These are phyloP conservation scores for Stachybotrys chlorohalonatus DNA, from an alignment of 2,329 filamentous ascomycete species.

Conservation along the genomic window DNA sequence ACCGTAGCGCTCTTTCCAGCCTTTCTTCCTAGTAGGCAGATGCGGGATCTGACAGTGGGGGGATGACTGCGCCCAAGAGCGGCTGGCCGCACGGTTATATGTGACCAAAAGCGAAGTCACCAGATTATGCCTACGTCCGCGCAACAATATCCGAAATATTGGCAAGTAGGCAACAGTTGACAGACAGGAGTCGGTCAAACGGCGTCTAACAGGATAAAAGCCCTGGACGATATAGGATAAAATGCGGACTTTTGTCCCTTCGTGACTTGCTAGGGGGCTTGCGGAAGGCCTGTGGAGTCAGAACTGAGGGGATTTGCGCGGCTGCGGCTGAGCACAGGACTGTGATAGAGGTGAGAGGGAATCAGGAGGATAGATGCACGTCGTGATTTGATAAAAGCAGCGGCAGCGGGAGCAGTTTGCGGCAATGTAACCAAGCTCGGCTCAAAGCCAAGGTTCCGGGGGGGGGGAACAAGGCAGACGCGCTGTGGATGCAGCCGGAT, in stretches of 20 bases:
- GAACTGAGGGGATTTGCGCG: neutral
- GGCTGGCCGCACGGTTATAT: no score
- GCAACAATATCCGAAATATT: no score
- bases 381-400: neutral
- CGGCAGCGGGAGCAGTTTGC: no score
- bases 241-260: no score
- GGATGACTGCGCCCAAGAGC: neutral
- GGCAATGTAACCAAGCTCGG: neutral
- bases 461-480: neutral
- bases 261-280: no score
- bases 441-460: neutral
- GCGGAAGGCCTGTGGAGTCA: neutral
- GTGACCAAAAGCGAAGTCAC: no score
- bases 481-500: neutral
- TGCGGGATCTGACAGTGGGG: neutral
- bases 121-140: no score
- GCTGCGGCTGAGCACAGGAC: neutral
- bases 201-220: no score
- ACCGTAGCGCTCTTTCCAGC: neutral
- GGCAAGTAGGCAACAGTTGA: no score
- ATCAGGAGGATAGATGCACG: neutral
- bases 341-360: neutral
- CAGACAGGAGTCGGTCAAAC: no score
- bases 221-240: no score
- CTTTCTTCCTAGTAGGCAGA: neutral